Evolutionary conservation across 306 rosid species (phyloP).

Genomic region (Quercus mongolica): DNA sequence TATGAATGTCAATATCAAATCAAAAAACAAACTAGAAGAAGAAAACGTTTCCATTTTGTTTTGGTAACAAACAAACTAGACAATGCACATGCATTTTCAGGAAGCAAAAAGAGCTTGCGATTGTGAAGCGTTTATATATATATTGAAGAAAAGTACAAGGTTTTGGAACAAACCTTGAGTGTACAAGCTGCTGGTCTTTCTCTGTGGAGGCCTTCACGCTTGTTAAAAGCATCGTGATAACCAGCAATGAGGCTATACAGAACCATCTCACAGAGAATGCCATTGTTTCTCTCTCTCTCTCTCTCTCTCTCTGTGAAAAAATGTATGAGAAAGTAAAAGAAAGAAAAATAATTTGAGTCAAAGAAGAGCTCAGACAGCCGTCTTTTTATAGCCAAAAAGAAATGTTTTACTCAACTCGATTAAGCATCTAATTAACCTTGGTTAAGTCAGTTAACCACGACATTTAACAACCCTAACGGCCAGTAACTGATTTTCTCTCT

Average conservation of each 20-base stretch:
- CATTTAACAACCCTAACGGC: conserved; percentile 51
- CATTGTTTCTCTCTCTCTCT: conserved; percentile 42
- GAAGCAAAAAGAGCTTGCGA: no score
- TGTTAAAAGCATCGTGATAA: conserved; percentile 21
- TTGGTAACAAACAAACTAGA: no score
- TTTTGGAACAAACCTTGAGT: conserved; percentile 41
- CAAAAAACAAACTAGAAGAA: no score
- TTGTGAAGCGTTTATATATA: background rate
- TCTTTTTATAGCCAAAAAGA: conserved; percentile 42
- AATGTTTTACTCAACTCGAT: background rate
- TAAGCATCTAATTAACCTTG: conserved; percentile 30
- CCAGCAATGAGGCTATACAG: conserved; percentile 23
- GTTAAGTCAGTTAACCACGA: conserved; percentile 35
- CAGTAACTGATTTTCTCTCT: conserved; percentile 42
- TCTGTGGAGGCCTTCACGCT: conserved; percentile 25
- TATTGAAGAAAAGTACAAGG: background rate
- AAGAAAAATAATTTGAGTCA: conserved; percentile 22
- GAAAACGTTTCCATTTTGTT: no score
- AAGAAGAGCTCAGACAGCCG: conserved; percentile 24
- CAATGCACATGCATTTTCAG: background rate
- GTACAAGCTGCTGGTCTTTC: conserved; percentile 14
- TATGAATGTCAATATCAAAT: no score
- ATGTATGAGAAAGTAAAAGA: background rate
- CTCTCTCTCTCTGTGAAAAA: background rate
- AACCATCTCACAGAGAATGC: conserved; percentile 27